phyloP scores from a whole-genome alignment of 2,329 filamentous ascomycete species.

The Hymenoscyphus repandus region DNA sequence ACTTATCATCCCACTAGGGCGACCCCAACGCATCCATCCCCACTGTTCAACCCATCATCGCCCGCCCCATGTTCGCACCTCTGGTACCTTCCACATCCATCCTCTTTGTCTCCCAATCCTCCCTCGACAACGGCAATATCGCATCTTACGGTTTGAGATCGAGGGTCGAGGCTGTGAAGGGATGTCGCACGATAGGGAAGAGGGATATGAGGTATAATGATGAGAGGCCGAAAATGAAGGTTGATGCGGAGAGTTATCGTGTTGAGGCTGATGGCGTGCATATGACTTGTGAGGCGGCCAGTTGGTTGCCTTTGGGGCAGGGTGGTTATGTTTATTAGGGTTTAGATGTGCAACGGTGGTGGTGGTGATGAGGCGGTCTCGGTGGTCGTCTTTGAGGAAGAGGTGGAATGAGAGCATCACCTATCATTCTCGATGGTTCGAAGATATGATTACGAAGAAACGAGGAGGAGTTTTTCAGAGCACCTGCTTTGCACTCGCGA shows the following conservation, averaged over 20 bases:
- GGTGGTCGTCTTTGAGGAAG: too few species aligned
- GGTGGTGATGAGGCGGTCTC: too few species aligned
- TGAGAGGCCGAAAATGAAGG: conserved; percentile 76
- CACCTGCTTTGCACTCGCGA: too few species aligned
- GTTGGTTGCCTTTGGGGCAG: conserved; percentile 55
- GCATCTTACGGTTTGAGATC: conserved; percentile 71
- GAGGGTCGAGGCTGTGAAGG: conserved; percentile 72
- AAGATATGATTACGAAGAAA: too few species aligned
- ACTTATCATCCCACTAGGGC: conserved; percentile 44
- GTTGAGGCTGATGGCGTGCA: conserved; percentile 79
- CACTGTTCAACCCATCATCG: conserved; percentile 77
- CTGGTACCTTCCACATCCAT: conserved; percentile 68
- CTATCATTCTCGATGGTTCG: too few species aligned
- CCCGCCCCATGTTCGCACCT: conserved; percentile 80
- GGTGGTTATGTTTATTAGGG: neutral
- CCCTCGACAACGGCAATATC: conserved; percentile 61
- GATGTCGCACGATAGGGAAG: conserved; percentile 72
- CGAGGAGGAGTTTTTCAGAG: too few species aligned
- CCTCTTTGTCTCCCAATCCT: conserved; percentile 75
- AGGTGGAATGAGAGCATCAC: too few species aligned
- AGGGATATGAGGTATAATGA: conserved; percentile 89
- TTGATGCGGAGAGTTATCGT: conserved; percentile 85
- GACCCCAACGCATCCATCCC: conserved; percentile 82
- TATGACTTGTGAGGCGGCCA: conserved; percentile 68
- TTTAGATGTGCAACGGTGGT: too few species aligned